phyloP scores from a whole-genome alignment of 495 filamentous ascomycete species.

The Coniosporium apollinis region DNA sequence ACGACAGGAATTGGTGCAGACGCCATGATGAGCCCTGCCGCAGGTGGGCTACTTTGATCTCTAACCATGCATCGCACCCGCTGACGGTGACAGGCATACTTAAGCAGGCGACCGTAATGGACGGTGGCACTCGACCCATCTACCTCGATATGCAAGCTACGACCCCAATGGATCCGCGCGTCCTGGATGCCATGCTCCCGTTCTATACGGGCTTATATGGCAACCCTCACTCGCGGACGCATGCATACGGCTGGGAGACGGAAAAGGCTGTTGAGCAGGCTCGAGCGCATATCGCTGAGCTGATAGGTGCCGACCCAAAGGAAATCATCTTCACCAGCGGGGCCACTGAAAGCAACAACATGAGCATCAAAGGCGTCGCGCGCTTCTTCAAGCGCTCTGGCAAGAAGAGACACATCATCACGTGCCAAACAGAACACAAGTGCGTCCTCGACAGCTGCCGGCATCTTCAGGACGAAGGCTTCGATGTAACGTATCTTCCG shows the following conservation, averaged over 20 bases:
- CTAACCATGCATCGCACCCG: neutral
- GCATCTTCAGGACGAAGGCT: constrained; percentile 93
- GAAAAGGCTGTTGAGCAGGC: constrained; percentile 85
- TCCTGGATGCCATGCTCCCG: constrained; percentile 92
- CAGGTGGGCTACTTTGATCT: constrained; percentile 30
- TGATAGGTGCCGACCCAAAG: constrained; percentile 90
- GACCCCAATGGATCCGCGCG: constrained; percentile 86
- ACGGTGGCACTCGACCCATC: constrained; percentile 83
- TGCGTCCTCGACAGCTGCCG: constrained; percentile 94
- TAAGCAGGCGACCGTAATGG: constrained; percentile 84
- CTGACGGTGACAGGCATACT: constrained; percentile 43
- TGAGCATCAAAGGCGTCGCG: constrained; percentile 97
- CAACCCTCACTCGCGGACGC: constrained; percentile 92
- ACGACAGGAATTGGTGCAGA: constrained; percentile 43
- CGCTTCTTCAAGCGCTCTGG: constrained; percentile 80
- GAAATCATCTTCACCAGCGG: constrained; percentile 98
- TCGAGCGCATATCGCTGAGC: constrained; percentile 59
- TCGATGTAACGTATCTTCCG: constrained; percentile 86
- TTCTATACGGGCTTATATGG: constrained; percentile 88
- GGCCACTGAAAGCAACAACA: constrained; percentile 97
- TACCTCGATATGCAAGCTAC: constrained; percentile 99
- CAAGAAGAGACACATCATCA: constrained; percentile 98
- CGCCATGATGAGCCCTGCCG: constrained; percentile 61
- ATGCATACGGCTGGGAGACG: constrained; percentile 97
- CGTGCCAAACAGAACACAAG: constrained; percentile 95